A percentile compares a stretch with the other conserved stretches of the same genome.
Evolutionary conservation across 1,284 basidiomycete species (phyloP).

Genomic region (Filobasidium uniguttulatum): DNA sequence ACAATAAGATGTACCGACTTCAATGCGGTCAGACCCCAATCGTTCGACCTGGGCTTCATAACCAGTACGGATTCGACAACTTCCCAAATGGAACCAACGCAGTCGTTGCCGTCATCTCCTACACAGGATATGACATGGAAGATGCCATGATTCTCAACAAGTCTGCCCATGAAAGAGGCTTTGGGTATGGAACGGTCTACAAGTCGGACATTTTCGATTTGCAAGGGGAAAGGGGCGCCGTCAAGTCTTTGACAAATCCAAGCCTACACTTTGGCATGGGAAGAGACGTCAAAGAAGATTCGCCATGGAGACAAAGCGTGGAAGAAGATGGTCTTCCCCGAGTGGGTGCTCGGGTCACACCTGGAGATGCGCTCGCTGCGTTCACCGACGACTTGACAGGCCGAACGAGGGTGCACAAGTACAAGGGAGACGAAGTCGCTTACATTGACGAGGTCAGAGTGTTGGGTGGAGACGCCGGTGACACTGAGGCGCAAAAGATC

Average conservation of each 20-base stretch:
- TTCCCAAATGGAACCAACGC: conserved; percentile 99
- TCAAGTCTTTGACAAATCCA: conserved; percentile 44
- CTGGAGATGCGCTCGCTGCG: conserved; percentile 66
- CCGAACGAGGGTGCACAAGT: conserved; percentile 76
- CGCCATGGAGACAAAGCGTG: conserved; percentile 52
- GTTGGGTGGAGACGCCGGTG: conserved; percentile 77
- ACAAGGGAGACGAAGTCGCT: conserved; percentile 88
- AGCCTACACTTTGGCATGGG: conserved; percentile 77
- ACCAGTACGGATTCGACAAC: conserved; percentile 95
- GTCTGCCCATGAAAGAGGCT: conserved; percentile 94
- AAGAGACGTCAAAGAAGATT: conserved; percentile 50
- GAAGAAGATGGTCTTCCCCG: conserved; percentile 76
- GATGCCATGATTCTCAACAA: conserved; percentile 99
- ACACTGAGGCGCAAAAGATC: conserved; percentile 79
- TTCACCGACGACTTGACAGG: conserved; percentile 79
- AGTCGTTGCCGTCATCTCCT: conserved; percentile 96
- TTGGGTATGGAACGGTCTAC: conserved; percentile 93
- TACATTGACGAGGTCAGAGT: conserved; percentile 88
- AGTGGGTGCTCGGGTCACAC: conserved; percentile 54
- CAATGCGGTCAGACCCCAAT: conserved; percentile 92
- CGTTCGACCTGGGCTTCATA: conserved; percentile 81
- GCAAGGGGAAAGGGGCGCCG: conserved; percentile 58
- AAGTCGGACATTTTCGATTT: conserved; percentile 89
- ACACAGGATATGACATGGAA: conserved; percentile 99
- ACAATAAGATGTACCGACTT: conserved; percentile 96